Conservation (phyloP, 2,329 filamentous ascomycete genomes). For the Diplocarpon rosae region DNA sequence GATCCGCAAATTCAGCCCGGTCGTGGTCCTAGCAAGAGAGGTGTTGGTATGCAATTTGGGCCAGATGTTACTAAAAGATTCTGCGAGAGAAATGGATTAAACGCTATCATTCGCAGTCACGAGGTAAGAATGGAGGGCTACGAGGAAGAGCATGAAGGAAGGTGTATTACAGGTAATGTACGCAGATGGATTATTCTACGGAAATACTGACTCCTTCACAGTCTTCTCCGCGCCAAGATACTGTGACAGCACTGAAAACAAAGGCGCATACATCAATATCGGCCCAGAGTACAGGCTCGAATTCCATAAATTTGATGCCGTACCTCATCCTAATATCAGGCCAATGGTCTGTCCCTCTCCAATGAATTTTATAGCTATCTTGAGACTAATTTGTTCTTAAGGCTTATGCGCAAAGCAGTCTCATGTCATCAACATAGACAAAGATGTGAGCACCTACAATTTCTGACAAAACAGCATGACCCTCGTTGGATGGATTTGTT, state of each 20-base stretch:
- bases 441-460: slow-evolving; percentile 5
- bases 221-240: slow-evolving; percentile 98
- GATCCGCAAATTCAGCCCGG: slow-evolving; percentile 82
- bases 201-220: slow-evolving; percentile 25
- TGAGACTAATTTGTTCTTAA: slow-evolving; percentile 27
- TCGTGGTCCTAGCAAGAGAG: slow-evolving; percentile 88
- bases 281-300: slow-evolving; percentile 82
- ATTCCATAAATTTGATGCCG: slow-evolving; percentile 90
- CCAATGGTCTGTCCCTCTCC: slow-evolving; percentile 56
- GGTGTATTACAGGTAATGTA: slow-evolving; percentile 72
- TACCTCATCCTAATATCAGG: slow-evolving; percentile 89
- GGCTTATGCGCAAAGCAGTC: slow-evolving; percentile 77
- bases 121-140: slow-evolving; percentile 99
- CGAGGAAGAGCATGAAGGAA: slow-evolving; percentile 90
- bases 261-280: slow-evolving; percentile 97
- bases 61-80: slow-evolving; percentile 94
- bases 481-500: slow-evolving; percentile 5
- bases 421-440: slow-evolving; percentile 45
- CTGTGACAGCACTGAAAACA: slow-evolving; percentile 96
- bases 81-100: slow-evolving; percentile 89
- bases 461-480: not conserved
- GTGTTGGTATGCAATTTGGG: slow-evolving; percentile 92
- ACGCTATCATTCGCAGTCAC: slow-evolving; percentile 92
- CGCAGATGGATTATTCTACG: not conserved
- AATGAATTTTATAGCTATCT: not conserved